Base-by-base conservation (phyloP, 202 grass and related monocot genomes). In the Schoenoplectus tabernaemontani region DNA sequence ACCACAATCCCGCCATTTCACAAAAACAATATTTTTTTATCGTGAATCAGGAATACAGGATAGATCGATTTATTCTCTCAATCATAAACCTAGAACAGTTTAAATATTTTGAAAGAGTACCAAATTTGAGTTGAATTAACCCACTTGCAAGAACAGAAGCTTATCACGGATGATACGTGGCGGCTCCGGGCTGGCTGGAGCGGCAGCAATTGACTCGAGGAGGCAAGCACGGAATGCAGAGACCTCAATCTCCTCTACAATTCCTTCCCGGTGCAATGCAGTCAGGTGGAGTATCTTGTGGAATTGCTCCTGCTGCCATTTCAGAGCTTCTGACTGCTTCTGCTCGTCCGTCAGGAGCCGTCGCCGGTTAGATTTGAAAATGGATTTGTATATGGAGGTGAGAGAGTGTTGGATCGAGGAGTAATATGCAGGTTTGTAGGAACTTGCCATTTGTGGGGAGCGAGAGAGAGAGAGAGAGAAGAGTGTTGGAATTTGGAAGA, bases 271-370 rank as follows among this genome's bases (percentile, higher is more conserved):
- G 85, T 89, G 90, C 60, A 99, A 88, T 47, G 80, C 92, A 17
- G 85, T 62, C 36, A 99, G 84, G 71, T 99, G 89, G 82, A 99
- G 96, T 75, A 99, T 93, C 59, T 87, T 88, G 90, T 98, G 96
- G 88, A 95, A 98, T 34, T 90, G 90, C 4, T 98, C 89, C 86
- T 98, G 89, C 81, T 98, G 96, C 96, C 96, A 90, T 82, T 98
- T 98, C 44, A 98, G 89, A 62, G 67, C 87, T 56, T 98, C 89
- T 5, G 89, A 47, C 48, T 94, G 95, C 54, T 79, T 89, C 42
- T 88, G 91, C 74, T 98, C 95, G 36, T 88, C 84, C 7, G 89
- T 90, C 62, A 90, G 84, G 23, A 77, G 71, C 16, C 39, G 72
- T 22, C 91, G 87, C 17, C 88, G 87, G 2, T 85, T 84, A 19